phyloP scores from a whole-genome alignment of 345 rosid genomes.

The Gossypium ekmanianum region DNA sequence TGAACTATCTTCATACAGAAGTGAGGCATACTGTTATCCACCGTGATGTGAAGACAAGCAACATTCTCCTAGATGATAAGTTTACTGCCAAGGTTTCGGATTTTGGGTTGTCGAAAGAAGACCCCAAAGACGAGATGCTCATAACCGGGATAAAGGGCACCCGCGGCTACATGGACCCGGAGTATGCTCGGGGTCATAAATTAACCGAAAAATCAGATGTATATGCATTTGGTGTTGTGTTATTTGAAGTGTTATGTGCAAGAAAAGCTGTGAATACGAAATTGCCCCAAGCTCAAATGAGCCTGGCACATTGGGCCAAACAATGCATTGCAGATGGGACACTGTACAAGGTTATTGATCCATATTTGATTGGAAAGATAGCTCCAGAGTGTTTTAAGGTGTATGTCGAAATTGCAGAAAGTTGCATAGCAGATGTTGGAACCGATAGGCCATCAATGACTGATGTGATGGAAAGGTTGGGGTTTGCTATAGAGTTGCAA shows the following conservation, averaged over 20 bases:
- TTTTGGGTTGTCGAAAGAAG: conserved; percentile 28
- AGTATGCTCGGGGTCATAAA: not conserved
- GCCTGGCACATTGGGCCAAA: conserved; percentile 19
- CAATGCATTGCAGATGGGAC: conserved; percentile 11
- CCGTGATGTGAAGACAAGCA: conserved; percentile 7
- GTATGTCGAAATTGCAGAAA: conserved; percentile 19
- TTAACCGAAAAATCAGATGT: conserved; percentile 35
- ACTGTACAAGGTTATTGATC: conserved; percentile 24
- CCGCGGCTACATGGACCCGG: not conserved
- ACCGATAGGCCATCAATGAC: conserved; percentile 26
- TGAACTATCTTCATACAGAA: conserved; percentile 29
- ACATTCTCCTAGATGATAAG: conserved; percentile 10
- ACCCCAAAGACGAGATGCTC: conserved; percentile 1
- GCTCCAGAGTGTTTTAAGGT: conserved; percentile 15
- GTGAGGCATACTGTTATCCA: conserved; percentile 10
- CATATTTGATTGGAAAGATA: conserved; percentile 12
- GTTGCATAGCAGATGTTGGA: conserved; percentile 19
- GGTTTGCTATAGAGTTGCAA: conserved; percentile 28
- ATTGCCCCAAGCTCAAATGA: not conserved
- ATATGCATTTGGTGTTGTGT: conserved; percentile 30
- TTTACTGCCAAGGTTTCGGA: conserved; percentile 23
- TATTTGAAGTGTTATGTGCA: conserved; percentile 26
- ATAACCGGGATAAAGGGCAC: not conserved
- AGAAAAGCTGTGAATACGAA: conserved; percentile 14
- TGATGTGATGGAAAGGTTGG: conserved; percentile 21